Evolutionary conservation across 23 red algal genomes (phyloP).

Genomic region (Porphyridium purpureum): DNA sequence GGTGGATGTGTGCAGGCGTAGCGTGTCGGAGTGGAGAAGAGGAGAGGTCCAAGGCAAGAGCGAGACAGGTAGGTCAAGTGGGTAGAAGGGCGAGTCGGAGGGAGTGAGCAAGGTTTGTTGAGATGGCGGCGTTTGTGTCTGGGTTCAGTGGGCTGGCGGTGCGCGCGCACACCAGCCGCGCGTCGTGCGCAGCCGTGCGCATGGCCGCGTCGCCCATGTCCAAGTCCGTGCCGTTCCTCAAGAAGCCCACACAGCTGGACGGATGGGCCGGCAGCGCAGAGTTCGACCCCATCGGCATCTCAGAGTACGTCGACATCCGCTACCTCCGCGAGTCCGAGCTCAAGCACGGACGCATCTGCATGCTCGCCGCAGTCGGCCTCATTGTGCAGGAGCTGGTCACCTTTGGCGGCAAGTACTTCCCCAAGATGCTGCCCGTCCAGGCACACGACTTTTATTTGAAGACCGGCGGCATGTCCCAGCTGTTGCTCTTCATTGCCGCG

Average conservation of each 20-base stretch:
- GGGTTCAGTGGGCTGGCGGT: no score
- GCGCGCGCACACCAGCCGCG: no score
- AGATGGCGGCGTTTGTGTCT: no score
- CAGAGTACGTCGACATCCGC: slow-evolving; percentile 46
- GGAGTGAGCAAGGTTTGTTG: no score
- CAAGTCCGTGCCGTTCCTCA: slow-evolving; percentile 84
- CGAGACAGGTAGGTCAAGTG: no score
- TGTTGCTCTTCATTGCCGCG: slow-evolving; percentile 59
- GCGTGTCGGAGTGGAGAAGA: no score
- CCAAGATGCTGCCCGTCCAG: slow-evolving; percentile 66
- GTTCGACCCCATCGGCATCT: slow-evolving; percentile 92
- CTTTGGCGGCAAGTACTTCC: slow-evolving; percentile 43
- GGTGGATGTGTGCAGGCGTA: no score
- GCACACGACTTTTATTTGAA: slow-evolving; percentile 77
- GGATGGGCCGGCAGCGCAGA: slow-evolving; percentile 63
- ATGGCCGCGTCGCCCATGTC: no score
- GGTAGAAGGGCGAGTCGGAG: no score
- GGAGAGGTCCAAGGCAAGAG: no score
- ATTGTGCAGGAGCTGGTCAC: slow-evolving; percentile 86
- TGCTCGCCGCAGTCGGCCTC: slow-evolving; percentile 84
- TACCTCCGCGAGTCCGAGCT: slow-evolving; percentile 82
- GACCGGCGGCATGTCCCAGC: slow-evolving; percentile 78
- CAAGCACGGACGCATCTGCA: slow-evolving; percentile 95
- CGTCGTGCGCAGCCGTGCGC: no score
- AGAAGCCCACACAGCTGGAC: slow-evolving; percentile 76